Evolutionary conservation across 31 red algal genomes (phyloP), one percentile per base, ranked within the genome.

Genomic region (Odonthalia washingtoniensis): DNA sequence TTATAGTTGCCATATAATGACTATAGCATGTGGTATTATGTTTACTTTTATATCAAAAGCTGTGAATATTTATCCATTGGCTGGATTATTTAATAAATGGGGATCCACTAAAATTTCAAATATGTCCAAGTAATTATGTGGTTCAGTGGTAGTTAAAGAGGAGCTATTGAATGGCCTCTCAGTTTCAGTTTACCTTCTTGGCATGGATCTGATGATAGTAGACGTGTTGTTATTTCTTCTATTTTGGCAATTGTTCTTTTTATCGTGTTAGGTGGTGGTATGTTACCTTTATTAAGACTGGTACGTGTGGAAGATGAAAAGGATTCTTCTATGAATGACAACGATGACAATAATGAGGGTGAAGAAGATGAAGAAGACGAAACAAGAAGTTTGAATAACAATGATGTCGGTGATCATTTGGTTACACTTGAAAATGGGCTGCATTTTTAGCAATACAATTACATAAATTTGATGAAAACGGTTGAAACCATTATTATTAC

Each of bases 191-290:
- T 98, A 42, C 93, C 97, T 6, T 73, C 67, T 26, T 76, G 72
- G 0, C 66, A 87, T 70, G 87, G 87, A 18, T 85, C 84, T 24
- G 89, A 94, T 32, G 95, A 94, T 69, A 92, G 83, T 14, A 61
- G 87, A 41, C 78, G 90, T 33, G 97, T 91, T 17, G 87, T 98
- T 3, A 88, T 98, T 21, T 93, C 94, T 28, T 94, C 97, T 0
- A 98, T 94, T 26, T 80, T 98, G n/a, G 97, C 94, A n/a, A 98
- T 98, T 64, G 94, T 98, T 28, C 81, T 98, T 30, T 96, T 98
- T 61, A 96, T 98, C 30, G 93, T 95, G 2, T 64, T 98, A 42
- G 97, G 97, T 32, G 96, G 97, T 12, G 94, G 94, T 41, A 98
- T 90, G 42, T 80, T 98, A 66, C 93, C 96, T 27, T 53, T 98